Conservation (phyloP, 2,329 filamentous ascomycete species). For the Metarhizium humberi region DNA sequence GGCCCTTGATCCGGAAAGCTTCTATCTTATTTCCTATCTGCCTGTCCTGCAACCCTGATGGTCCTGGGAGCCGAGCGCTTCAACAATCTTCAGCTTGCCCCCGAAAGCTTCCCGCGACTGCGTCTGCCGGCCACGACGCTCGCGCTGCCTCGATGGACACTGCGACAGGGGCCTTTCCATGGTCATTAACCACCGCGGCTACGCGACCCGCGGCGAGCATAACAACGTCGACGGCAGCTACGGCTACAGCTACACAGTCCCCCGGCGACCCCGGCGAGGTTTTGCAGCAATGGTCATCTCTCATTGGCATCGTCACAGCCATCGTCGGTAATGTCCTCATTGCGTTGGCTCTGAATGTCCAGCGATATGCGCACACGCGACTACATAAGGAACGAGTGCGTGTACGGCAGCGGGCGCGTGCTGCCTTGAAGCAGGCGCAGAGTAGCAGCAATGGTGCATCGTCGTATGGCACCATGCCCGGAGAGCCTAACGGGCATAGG, state of each 20-base stretch:
- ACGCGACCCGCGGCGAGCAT: not conserved
- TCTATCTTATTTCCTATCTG: not conserved
- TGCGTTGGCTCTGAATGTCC: constrained; percentile 89
- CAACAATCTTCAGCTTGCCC: not conserved
- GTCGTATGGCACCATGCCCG: constrained; percentile 27
- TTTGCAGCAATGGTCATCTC: constrained; percentile 71
- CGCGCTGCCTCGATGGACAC: constrained; percentile 3
- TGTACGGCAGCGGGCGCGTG: constrained; percentile 43
- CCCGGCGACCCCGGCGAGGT: constrained; percentile 33
- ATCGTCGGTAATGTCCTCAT: constrained; percentile 91
- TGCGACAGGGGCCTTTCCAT: not conserved
- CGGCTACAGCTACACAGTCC: constrained; percentile 8
- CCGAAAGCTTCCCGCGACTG: constrained; percentile 1
- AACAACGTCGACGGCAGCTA: not conserved
- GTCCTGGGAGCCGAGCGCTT: not conserved
- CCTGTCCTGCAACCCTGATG: not conserved
- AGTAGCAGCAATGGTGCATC: constrained; percentile 17
- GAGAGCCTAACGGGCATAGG: constrained; percentile 6
- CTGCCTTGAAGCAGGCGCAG: constrained; percentile 39
- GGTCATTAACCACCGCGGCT: not conserved
- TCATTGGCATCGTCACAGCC: constrained; percentile 90
- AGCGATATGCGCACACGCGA: constrained; percentile 87
- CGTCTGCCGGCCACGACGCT: constrained; percentile 4
- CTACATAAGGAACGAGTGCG: constrained; percentile 62
- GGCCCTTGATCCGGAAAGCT: not conserved